Evolutionary conservation across 768 basidiomycete genomes (phyloP), one percentile per base, ranked within the genome.

Genomic region (Termitomyces sp.): DNA sequence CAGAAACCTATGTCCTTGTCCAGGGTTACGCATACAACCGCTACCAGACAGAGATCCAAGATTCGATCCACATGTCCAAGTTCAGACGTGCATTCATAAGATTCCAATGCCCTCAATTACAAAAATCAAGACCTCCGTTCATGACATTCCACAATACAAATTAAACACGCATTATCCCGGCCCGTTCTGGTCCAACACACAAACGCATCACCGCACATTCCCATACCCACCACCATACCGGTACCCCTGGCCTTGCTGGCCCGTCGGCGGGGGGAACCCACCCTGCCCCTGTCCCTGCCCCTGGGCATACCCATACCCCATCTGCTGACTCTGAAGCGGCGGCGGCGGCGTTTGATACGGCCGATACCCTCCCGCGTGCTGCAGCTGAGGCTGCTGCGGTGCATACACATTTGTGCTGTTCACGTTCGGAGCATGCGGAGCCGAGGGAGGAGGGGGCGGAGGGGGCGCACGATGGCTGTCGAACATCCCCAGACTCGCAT

Each of bases 401-500:
- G 13, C 47, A 49, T 22, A 28, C 20, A 31, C 22, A 24, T 12
- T 44, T 15, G 22, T 22, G 20, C 7, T 15, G 22, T 22, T 22
- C 8, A 20, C 7, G 26, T 26, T 4, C 2, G 57, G 57, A 31
- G 34, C 37, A 22, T 50, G n/a, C n/a, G n/a, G n/a, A n/a, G n/a
- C n/a, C n/a, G n/a, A n/a, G n/a, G n/a, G n/a, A 36, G 34, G 34
- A 36, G 13, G 34, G 7, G 37, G 37, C 18, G 37, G 37, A 39
- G 18, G 39, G 4, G 39, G 28, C 24, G 61, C 24, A 39, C 58
- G 31, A 44, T 44, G 31, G 0, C 66, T 52, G n/a, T 64, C 69
- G 41, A 78, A 75, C 61, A 75, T 62, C 1, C 68, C 69, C 3
- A 39, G 76, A 78, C 1, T n/a, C n/a, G n/a, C n/a, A n/a, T n/a